Percentiles rank a stretch among this genome's conserved stretches.
Conservation (phyloP, 306 rosid species). For the Casuarina equisetifolia region DNA sequence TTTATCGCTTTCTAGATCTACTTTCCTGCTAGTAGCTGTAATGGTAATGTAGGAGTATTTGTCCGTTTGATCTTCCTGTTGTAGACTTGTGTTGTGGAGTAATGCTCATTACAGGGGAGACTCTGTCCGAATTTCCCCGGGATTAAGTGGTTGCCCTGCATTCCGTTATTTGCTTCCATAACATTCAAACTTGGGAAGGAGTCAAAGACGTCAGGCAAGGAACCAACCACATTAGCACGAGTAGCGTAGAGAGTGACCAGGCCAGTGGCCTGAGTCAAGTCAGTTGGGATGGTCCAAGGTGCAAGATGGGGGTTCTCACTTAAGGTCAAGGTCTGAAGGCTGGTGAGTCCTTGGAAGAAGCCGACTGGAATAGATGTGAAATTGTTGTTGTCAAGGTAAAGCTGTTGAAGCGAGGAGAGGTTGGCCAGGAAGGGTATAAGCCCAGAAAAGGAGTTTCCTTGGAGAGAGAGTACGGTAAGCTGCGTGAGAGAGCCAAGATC, state of each 20-base stretch:
- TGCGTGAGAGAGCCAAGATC: constrained; percentile 64
- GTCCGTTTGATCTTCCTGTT: no score
- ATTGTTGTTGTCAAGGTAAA: constrained; percentile 49
- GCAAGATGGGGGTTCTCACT: constrained; percentile 33
- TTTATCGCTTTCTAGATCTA: no score
- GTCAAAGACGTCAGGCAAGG: constrained; percentile 49
- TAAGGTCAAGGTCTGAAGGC: constrained; percentile 44
- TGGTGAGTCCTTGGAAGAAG: constrained; percentile 1
- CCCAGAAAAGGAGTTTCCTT: no score
- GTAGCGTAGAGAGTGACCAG: constrained; percentile 40
- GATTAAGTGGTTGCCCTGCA: no score
- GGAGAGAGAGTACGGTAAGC: constrained; percentile 28
- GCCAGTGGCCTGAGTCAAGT: constrained; percentile 41
- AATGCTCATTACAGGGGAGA: no score
- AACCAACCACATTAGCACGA: constrained; percentile 9
- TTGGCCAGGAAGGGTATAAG: constrained; percentile 56
- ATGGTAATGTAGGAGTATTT: no score
- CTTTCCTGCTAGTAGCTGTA: no score
- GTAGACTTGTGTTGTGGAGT: no score
- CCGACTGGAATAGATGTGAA: constrained; percentile 50
- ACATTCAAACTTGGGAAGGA: constrained; percentile 41
- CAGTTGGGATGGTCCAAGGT: neutral
- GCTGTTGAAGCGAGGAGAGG: constrained; percentile 41
- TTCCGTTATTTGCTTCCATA: no score
- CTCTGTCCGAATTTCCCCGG: no score